A percentile compares a stretch with the other conserved stretches of the same genome.
phyloP scores from a whole-genome alignment of 2,329 filamentous ascomycete species.

The Sporothrix brasiliensis region DNA sequence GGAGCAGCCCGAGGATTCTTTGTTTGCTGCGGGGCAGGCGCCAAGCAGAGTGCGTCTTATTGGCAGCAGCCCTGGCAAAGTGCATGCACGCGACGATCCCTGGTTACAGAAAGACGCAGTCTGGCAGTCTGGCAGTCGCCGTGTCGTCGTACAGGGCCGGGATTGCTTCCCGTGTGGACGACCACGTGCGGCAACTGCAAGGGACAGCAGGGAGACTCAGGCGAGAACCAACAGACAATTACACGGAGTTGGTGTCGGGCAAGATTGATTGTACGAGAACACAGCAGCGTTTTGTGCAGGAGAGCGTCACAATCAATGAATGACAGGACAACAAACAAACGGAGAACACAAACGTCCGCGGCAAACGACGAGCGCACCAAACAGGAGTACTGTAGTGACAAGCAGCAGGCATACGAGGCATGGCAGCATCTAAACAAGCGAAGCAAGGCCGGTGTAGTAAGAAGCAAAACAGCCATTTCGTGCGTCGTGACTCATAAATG shows the following conservation, averaged over 20 bases:
- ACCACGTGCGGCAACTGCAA: background rate
- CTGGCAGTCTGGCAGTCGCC: background rate
- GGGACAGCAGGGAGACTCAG: background rate
- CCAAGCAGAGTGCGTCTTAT: background rate
- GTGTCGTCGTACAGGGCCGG: background rate
- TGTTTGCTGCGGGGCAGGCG: slow-evolving; percentile 17
- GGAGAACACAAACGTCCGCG: no score
- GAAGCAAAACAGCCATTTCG: no score
- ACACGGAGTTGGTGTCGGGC: background rate
- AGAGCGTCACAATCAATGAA: background rate
- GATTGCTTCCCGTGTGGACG: no score
- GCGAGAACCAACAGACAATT: slow-evolving; percentile 3
- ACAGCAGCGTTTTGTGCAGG: no score
- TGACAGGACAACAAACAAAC: no score
- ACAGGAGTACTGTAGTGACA: background rate
- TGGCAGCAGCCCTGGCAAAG: background rate
- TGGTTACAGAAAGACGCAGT: background rate
- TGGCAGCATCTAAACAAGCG: background rate
- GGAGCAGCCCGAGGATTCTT: background rate
- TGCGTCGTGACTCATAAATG: no score
- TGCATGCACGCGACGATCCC: background rate
- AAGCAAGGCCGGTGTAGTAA: no score
- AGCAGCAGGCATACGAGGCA: background rate
- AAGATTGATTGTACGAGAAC: no score
- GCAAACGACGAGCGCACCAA: background rate